phyloP scores from a whole-genome alignment of 371 early-diverging fungal species.

The Rhizomucor miehei region DNA sequence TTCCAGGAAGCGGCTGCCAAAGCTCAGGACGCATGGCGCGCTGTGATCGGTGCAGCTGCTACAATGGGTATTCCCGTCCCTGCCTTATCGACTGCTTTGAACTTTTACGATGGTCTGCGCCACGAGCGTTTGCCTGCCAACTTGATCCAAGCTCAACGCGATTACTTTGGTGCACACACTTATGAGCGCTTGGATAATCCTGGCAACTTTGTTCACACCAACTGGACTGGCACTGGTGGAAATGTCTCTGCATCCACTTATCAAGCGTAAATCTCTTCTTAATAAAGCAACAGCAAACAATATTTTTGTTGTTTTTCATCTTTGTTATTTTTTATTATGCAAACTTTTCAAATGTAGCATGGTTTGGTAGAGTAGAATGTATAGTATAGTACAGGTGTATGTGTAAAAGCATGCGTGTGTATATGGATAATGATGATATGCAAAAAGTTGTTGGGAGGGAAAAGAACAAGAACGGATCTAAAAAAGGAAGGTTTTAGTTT shows the following conservation, averaged over 20 bases:
- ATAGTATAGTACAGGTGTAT: background rate
- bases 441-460: background rate
- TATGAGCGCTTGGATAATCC: conserved; percentile 81
- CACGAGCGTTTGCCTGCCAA: conserved; percentile 90
- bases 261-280: conserved; percentile 23
- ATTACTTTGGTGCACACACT: conserved; percentile 99
- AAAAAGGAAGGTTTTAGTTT: background rate
- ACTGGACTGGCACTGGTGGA: conserved; percentile 94
- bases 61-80: conserved; percentile 91
- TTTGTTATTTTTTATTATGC: background rate
- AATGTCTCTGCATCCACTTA: conserved; percentile 62
- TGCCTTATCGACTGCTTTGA: conserved; percentile 88
- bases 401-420: background rate
- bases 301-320: background rate
- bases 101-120: conserved; percentile 97
- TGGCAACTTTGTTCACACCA: conserved; percentile 80
- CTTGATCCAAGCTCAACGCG: conserved; percentile 96
- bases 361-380: background rate
- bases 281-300: background rate
- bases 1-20: conserved; percentile 86
- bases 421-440: background rate
- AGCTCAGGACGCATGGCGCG: conserved; percentile 88
- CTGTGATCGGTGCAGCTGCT: conserved; percentile 80
- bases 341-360: background rate
- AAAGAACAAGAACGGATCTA: background rate